phyloP scores from a whole-genome alignment of 192 early-diverging fungal species.

The Coemansia sp. region DNA sequence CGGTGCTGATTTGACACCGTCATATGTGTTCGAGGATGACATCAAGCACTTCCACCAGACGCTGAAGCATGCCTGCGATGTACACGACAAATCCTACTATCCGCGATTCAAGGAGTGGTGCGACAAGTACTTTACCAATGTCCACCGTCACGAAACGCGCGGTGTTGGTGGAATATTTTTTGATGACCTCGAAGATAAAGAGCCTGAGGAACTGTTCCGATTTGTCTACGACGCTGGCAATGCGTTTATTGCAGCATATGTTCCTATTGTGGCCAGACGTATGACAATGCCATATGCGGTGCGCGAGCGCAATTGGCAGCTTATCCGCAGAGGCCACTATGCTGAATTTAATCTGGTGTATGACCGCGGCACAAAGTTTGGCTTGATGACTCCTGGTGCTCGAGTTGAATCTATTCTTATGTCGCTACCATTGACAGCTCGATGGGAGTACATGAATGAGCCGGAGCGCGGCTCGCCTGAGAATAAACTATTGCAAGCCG shows the following conservation, averaged over 20 bases:
- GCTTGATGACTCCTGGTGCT: constrained; percentile 91
- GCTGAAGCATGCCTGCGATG: constrained; percentile 91
- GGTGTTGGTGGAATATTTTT: constrained; percentile 99
- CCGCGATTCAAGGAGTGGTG: constrained; percentile 94
- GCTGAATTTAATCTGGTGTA: constrained; percentile 97
- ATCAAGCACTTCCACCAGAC: constrained; percentile 89
- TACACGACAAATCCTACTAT: constrained; percentile 81
- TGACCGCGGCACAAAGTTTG: constrained; percentile 98
- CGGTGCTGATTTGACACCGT: constrained; percentile 91
- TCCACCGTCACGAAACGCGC: constrained; percentile 85
- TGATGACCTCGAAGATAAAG: constrained; percentile 84
- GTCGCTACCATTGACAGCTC: constrained; percentile 87
- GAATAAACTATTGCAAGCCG: constrained; percentile 71
- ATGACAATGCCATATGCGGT: constrained; percentile 76
- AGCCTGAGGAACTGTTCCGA: constrained; percentile 72
- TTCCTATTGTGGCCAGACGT: constrained; percentile 81
- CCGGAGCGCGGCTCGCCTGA: constrained; percentile 71
- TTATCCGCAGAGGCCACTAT: constrained; percentile 91
- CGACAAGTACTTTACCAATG: constrained; percentile 89
- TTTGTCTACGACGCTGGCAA: constrained; percentile 85
- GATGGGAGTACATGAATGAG: constrained; percentile 92
- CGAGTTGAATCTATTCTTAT: constrained; percentile 95
- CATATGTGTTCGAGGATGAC: constrained; percentile 89
- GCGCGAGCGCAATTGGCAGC: constrained; percentile 89
- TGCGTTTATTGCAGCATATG: constrained; percentile 78